Evolutionary conservation across 1,139 yeast genomes (phyloP).

Genomic region (Blastobotrys petasosporus): DNA sequence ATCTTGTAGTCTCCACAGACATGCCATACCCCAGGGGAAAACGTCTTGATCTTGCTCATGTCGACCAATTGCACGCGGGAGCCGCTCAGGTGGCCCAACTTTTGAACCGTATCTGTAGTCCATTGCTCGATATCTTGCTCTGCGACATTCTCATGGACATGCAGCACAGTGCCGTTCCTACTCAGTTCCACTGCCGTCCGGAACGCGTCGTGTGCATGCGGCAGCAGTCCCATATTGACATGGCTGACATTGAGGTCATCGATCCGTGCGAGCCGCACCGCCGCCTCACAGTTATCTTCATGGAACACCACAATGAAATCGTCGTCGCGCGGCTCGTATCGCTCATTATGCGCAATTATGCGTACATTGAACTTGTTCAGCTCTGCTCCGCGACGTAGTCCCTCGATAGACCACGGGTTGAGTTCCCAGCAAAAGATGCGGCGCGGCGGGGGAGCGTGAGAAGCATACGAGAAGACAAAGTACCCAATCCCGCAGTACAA

Average conservation of each 20-base stretch:
- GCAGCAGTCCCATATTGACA: conserved; percentile 71
- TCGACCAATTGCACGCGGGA: conserved; percentile 23
- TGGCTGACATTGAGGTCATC: conserved; percentile 41
- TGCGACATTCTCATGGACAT: conserved; percentile 73
- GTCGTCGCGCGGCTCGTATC: conserved; percentile 24
- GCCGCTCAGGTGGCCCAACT: conserved; percentile 4
- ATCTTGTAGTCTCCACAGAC: conserved; percentile 48
- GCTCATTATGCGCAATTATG: conserved; percentile 34
- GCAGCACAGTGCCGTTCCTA: conserved; percentile 38
- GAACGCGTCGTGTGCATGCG: conserved; percentile 64
- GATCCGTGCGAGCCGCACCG: conserved; percentile 35
- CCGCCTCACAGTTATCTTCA: conserved; percentile 55
- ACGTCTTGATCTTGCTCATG: conserved; percentile 65
- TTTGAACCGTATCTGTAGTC: conserved; percentile 13
- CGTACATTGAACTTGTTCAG: conserved; percentile 41
- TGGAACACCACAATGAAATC: conserved; percentile 44
- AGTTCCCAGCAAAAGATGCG: conserved; percentile 73
- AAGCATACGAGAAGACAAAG: conserved; percentile 65
- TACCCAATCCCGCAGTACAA: conserved; percentile 85
- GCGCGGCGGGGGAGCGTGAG: conserved; percentile 40
- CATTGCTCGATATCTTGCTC: conserved; percentile 40
- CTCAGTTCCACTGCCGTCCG: conserved; percentile 35
- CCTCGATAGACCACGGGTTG: conserved; percentile 80
- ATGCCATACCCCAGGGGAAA: conserved; percentile 86
- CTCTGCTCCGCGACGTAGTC: conserved; percentile 51